Evolutionary conservation across 2,329 filamentous ascomycete species (phyloP).

Genomic region (Monilinia laxa): DNA sequence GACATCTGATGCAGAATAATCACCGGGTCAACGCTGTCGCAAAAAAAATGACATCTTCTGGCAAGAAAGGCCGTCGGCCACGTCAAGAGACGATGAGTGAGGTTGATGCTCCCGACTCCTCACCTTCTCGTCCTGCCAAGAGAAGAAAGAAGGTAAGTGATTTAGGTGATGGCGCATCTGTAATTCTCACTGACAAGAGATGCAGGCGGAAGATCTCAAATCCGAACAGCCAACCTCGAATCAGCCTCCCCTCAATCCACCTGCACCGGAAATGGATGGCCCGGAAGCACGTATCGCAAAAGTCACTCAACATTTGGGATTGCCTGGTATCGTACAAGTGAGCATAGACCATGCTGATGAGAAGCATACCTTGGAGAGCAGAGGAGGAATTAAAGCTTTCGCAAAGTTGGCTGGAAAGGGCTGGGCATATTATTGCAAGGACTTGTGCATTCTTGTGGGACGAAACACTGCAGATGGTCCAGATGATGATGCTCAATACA

Average conservation of each 20-base stretch:
- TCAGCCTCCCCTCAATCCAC: slow-evolving; percentile 45
- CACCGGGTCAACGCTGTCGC: slow-evolving; percentile 19
- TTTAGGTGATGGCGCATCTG: not conserved
- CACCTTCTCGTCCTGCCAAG: slow-evolving; percentile 61
- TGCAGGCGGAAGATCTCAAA: slow-evolving; percentile 43
- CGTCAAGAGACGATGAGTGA: slow-evolving; percentile 40
- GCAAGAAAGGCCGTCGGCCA: slow-evolving; percentile 43
- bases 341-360: slow-evolving; percentile 62
- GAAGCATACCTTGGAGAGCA: slow-evolving; percentile 58
- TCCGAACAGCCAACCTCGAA: slow-evolving; percentile 27
- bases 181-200: slow-evolving; percentile 22
- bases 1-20: slow-evolving; percentile 20
- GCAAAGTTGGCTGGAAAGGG: slow-evolving; percentile 79
- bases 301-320: slow-evolving; percentile 33
- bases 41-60: slow-evolving; percentile 44
- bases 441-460: slow-evolving; percentile 73
- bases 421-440: slow-evolving; percentile 82
- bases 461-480: slow-evolving; percentile 43
- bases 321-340: slow-evolving; percentile 53
- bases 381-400: slow-evolving; percentile 68
- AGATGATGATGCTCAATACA: slow-evolving; percentile 40
- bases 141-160: slow-evolving; percentile 59
- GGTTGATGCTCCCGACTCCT: slow-evolving; percentile 45
- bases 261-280: slow-evolving; percentile 45
- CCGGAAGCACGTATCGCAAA: slow-evolving; percentile 46